Conservation (phyloP, 208 protist species). For the Crithidia mellificae region DNA sequence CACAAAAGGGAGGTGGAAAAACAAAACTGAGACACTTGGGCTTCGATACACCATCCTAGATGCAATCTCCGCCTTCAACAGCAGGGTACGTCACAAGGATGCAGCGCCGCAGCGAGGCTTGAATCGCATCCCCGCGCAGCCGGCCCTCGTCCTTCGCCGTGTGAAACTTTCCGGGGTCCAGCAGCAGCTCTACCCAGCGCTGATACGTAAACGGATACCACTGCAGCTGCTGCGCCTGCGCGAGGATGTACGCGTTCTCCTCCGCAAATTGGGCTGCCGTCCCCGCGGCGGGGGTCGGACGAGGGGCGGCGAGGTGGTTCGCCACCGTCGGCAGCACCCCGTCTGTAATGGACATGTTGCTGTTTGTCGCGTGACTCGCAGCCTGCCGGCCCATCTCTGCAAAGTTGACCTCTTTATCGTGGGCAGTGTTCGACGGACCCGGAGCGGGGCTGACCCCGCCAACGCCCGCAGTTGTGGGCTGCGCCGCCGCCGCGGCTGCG, state of each 20-base stretch:
- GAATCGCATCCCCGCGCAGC: slow-evolving; percentile 68
- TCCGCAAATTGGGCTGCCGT: slow-evolving; percentile 61
- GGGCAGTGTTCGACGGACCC: neutral
- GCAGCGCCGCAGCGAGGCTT: slow-evolving; percentile 72
- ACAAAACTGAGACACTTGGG: too few species aligned
- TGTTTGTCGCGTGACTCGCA: neutral
- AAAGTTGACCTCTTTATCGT: slow-evolving; percentile 7
- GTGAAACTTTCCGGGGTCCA: slow-evolving; percentile 46
- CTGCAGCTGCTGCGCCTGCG: slow-evolving; percentile 65
- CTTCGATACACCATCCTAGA: slow-evolving; percentile 1
- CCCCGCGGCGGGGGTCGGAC: slow-evolving; percentile 33
- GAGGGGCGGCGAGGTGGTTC: neutral
- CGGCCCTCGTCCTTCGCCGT: slow-evolving; percentile 28
- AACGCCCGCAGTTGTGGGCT: neutral
- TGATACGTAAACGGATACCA: slow-evolving; percentile 76
- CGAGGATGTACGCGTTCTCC: slow-evolving; percentile 81
- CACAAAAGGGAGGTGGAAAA: too few species aligned
- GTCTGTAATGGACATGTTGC: slow-evolving; percentile 17
- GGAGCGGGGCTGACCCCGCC: neutral
- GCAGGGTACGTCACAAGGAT: slow-evolving; percentile 66
- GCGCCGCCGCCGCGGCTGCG: slow-evolving; percentile 7
- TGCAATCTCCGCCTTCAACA: slow-evolving; percentile 24
- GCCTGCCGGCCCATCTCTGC: neutral
- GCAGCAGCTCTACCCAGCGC: slow-evolving; percentile 74
- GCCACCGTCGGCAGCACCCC: neutral